Conservation (phyloP, 108 stramenopile species). For the Chaetoceros muelleri region DNA sequence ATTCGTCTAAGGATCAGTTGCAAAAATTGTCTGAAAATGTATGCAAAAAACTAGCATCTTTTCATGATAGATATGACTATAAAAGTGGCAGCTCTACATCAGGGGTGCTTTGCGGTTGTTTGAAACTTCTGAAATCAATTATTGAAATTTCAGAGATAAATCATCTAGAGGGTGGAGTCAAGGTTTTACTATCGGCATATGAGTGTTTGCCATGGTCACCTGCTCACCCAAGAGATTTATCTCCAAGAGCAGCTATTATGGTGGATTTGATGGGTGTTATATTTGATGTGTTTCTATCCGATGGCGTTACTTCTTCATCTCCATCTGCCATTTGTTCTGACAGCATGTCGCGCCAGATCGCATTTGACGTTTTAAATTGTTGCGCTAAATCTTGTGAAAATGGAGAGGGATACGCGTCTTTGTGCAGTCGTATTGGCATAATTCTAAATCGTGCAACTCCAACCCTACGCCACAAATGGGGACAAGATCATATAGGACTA, state of each 20-base stretch:
- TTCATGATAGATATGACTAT: conserved; percentile 57
- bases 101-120: conserved; percentile 75
- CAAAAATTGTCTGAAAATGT: conserved; percentile 52
- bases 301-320: conserved; percentile 34
- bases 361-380: conserved; percentile 63
- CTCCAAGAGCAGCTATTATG: conserved; percentile 7
- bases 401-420: conserved; percentile 48
- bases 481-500: conserved; percentile 24
- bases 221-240: conserved; percentile 9
- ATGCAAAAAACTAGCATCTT: conserved; percentile 68
- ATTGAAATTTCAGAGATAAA: conserved; percentile 44
- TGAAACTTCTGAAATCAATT: conserved; percentile 57
- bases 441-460: conserved; percentile 59
- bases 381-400: conserved; percentile 50
- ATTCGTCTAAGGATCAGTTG: conserved; percentile 27
- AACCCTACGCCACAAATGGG: conserved; percentile 67
- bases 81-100: conserved; percentile 49
- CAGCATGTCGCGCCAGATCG: conserved; percentile 63
- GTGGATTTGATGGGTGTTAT: conserved; percentile 79
- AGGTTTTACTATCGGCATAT: conserved; percentile 30
- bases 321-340: conserved; percentile 68
- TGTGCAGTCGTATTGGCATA: conserved; percentile 39
- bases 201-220: conserved; percentile 43
- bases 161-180: conserved; percentile 37
- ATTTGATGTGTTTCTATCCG: conserved; percentile 78